Evolutionary conservation across 176 grass and related monocot species (phyloP).

Genomic region (Carex myosuroides): DNA sequence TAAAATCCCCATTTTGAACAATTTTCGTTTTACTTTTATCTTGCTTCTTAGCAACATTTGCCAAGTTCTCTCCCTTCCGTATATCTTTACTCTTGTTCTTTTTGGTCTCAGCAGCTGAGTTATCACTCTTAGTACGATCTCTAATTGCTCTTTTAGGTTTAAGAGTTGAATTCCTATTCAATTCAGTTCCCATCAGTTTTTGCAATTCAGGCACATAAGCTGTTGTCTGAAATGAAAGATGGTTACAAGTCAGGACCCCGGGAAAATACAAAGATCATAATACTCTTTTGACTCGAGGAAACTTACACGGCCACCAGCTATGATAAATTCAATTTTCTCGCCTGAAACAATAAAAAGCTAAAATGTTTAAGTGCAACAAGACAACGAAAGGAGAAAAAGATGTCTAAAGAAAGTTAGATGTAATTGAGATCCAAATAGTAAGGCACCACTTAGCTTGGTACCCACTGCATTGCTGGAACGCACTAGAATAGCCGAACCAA

Average conservation of each 20-base stretch:
- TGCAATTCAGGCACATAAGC: conserved; percentile 78
- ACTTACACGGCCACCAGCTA: conserved; percentile 83
- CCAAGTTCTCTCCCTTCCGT: conserved; percentile 22
- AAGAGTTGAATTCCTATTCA: conserved; percentile 8
- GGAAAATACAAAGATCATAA: not conserved
- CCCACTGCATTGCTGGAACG: not conserved
- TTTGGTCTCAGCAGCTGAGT: conserved; percentile 10
- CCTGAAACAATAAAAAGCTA: conserved; percentile 38
- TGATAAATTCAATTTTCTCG: conserved; percentile 92
- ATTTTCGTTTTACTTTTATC: conserved; percentile 6
- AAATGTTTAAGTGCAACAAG: conserved; percentile 20
- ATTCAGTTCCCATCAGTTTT: conserved; percentile 43
- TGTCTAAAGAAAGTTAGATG: not conserved
- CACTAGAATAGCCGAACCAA: not conserved
- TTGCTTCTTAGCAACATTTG: conserved; percentile 1
- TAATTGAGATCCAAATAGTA: not conserved
- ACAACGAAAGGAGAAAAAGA: not conserved
- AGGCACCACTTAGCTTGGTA: not conserved
- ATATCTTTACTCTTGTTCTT: conserved; percentile 21
- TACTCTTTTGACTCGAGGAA: not conserved
- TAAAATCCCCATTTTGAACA: not conserved
- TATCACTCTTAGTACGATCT: conserved; percentile 17
- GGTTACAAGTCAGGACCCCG: not conserved
- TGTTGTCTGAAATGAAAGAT: conserved; percentile 45
- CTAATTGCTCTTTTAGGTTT: conserved; percentile 27